These are phyloP conservation scores for Wilhelminamyces savonicus DNA, from an alignment of 805 yeast species.

Conservation along the genomic window DNA sequence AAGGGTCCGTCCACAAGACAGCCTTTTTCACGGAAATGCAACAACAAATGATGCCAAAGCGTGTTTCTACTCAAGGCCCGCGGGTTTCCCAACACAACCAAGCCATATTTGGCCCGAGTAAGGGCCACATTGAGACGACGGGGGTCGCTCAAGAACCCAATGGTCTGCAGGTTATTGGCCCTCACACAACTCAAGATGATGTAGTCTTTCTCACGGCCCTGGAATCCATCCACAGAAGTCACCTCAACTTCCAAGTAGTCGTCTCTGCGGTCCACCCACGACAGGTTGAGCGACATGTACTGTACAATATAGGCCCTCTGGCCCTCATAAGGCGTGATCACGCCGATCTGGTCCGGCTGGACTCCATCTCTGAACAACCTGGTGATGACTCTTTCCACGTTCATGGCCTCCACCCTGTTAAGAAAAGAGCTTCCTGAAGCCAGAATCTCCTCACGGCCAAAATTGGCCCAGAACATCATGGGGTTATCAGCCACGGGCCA, in stretches of 20 bases:
- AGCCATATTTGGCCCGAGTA: constrained; percentile 38
- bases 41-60: constrained; percentile 72
- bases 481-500: constrained; percentile 84
- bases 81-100: constrained; percentile 74
- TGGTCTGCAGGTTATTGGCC: constrained; percentile 33
- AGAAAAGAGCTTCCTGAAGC: constrained; percentile 74
- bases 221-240: constrained; percentile 56
- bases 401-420: constrained; percentile 86
- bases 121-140: constrained; percentile 39
- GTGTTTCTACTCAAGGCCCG: constrained; percentile 61
- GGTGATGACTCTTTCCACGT: constrained; percentile 73
- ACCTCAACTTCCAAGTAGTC: constrained; percentile 73
- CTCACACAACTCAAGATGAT: constrained; percentile 39
- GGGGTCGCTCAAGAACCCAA: constrained; percentile 40
- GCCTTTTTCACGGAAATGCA: constrained; percentile 77
- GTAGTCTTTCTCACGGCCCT: constrained; percentile 40
- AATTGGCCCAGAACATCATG: constrained; percentile 94
- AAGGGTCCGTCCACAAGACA: constrained; percentile 87
- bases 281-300: constrained; percentile 68
- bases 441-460: constrained; percentile 85
- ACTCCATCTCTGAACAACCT: constrained; percentile 72
- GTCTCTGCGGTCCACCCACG: constrained; percentile 49
- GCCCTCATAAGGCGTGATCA: constrained; percentile 92
- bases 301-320: constrained; percentile 79
- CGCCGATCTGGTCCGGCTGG: constrained; percentile 77